Percentiles rank a stretch among this genome's conserved stretches.
Conservation (phyloP, 1,284 basidiomycete genomes). For the Microstroma glucosiphilum region DNA sequence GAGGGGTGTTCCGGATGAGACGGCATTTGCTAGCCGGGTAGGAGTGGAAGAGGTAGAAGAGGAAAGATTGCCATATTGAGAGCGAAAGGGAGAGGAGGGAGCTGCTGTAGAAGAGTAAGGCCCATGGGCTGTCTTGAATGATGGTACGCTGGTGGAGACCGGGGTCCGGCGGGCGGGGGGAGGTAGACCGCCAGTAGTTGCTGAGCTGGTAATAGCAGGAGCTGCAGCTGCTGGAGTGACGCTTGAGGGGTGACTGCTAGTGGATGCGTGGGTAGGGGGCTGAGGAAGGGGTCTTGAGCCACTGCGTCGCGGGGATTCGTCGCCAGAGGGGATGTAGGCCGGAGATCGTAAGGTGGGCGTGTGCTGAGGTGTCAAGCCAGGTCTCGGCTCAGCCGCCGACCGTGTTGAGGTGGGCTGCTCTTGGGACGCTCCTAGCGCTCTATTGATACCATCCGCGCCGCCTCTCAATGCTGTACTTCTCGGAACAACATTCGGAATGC, state of each 20-base stretch:
- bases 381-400: too few species aligned
- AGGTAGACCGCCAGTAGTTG: neutral
- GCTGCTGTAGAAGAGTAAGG: conserved; percentile 12
- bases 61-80: conserved; percentile 7
- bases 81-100: conserved; percentile 11
- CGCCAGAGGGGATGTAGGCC: neutral
- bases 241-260: too few species aligned
- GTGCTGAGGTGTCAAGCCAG: too few species aligned
- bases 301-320: neutral
- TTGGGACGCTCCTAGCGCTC: neutral
- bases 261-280: neutral
- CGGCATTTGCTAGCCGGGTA: neutral
- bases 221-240: neutral
- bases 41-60: conserved; percentile 2
- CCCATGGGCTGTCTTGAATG: conserved; percentile 7
- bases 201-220: neutral
- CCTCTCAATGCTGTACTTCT: conserved; percentile 1
- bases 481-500: neutral
- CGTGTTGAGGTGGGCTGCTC: too few species aligned
- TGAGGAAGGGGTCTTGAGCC: too few species aligned
- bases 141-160: neutral
- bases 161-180: neutral
- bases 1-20: conserved; percentile 34
- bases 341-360: too few species aligned
- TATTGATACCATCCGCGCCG: neutral